Base-by-base conservation (phyloP, 768 basidiomycete genomes). In the Chlorophyllum brunneum region DNA sequence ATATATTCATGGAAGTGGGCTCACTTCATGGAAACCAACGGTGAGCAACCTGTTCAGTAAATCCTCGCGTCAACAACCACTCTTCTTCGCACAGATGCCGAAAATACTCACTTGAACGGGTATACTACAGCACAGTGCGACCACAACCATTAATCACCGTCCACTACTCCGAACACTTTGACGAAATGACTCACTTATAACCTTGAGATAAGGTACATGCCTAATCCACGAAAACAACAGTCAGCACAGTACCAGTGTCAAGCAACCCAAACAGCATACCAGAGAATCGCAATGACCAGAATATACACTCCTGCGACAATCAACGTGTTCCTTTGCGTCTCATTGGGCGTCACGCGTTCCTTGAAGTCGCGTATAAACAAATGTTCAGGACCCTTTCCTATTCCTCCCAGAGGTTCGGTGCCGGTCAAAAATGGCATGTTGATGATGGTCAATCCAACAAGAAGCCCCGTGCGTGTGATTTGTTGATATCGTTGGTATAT, bases 21-120 rank as follows among this genome's bases (percentile, higher is more conserved):
- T 54, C 58, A 86, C 89, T 73, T 93, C 91, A 67, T 93, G 91
- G 63, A 93, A 92, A 42, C 91, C 91, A 41, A 93, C 91, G 1
- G 91, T 92, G 45, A 92, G 76, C 48, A 92, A 65, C 61, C 90
- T 89, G 58, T 23, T 56, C 18, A 50, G 34, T 7, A 15, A 15
- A 49, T 18, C n/a, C 34, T 18, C 29, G 15, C 44, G 45, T 56
- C 16, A 16, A 13, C n/a, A 27, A 10, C 29, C 51, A 18, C 22
- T n/a, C n/a, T 26, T 33, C 15, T 26, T 10, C 33, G n/a, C 8
- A 22, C n/a, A 29, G 40, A 43, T 18, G 22, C n/a, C n/a, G 5
- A 47, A 54, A 52, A 41, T n/a, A 56, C 83, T 69, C 69, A 91
- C 91, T 93, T 93, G 80, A 93, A 93, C 4, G 91, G 92, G 66